phyloP scores from a whole-genome alignment of 73 alveolate genomes.

The Symbiodinium pilosum region DNA sequence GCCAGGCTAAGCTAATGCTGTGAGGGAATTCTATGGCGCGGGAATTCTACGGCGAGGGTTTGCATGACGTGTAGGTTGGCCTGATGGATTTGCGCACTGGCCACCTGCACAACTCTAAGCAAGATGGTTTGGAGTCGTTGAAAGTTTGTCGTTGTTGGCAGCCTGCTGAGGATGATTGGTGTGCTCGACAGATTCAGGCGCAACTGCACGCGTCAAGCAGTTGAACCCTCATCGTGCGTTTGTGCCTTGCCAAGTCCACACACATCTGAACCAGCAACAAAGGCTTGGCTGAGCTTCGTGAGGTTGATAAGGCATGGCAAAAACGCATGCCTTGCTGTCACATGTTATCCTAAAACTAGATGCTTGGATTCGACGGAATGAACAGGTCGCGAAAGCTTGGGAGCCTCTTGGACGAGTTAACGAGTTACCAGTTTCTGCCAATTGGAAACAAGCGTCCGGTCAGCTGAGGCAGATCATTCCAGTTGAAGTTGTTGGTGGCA shows the following conservation, averaged over 20 bases:
- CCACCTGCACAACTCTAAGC: neutral
- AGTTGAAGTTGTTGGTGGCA: constrained; percentile 25
- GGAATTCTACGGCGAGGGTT: too few relatives aligned
- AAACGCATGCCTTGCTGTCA: too few relatives aligned
- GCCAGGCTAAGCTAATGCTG: neutral
- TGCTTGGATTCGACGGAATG: too few relatives aligned
- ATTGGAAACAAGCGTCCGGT: neutral
- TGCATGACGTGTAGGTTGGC: too few relatives aligned
- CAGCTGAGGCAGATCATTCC: constrained; percentile 45
- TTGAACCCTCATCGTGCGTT: neutral
- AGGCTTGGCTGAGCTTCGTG: neutral
- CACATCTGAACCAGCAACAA: neutral
- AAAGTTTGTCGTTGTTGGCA: too few relatives aligned
- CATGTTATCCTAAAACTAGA: too few relatives aligned
- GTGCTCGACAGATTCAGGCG: neutral
- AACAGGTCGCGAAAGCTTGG: constrained; percentile 58
- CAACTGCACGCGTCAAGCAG: neutral
- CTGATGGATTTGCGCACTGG: neutral
- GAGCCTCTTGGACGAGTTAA: constrained; percentile 5
- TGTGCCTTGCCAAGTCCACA: neutral
- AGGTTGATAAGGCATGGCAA: neutral
- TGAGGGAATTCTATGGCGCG: too few relatives aligned
- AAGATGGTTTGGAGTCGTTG: neutral
- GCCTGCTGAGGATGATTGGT: neutral
- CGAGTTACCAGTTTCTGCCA: too few relatives aligned